Evolutionary conservation across 1,139 yeast genomes (phyloP), one percentile per base, ranked within the genome.

Genomic region (Suhomyces chickasaworum): DNA sequence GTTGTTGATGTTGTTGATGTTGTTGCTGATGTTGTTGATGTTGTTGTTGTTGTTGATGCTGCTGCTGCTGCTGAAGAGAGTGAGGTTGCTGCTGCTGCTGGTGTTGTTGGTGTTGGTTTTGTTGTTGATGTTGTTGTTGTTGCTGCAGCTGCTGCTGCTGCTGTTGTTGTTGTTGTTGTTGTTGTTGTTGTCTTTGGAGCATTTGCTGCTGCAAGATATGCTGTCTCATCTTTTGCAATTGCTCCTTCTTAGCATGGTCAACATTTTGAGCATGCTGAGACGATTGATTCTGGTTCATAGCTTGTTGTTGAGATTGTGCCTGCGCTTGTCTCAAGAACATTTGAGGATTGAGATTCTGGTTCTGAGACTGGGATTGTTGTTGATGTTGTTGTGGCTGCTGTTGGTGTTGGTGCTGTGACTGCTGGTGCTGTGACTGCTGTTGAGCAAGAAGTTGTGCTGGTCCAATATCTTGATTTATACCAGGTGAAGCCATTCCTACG

Each of bases 141-240:
- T 33, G 45, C 13, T 33, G 47, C 3, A 38, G 48, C 17, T 41
- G 53, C 22, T 39, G 51, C 23, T 45, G 47, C 25, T 35, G 42
- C n/a, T 35, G 47, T 16, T 25, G 45, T 21, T 40, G 45, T 10
- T 38, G 50, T 21, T 46, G 51, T 37, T 45, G 53, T 17, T 45
- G 49, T 38, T 46, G 55, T 39, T 42, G 48, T 23, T 52, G 56
- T 33, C 49, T 53, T 32, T 60, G 66, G 37, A 65, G 65, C 69
- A 65, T 65, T 45, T 68, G 72, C 53, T 68, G 73, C 41, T 69
- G 75, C 67, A 66, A 64, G n/a, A 68, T 65, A 54, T 69, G 75
- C 49, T 68, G 74, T 44, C 74, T 62, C 74, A 69, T 69, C 39
- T 67, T 58, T 47, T 60, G 47, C 22, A 69, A 56, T 46, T 66